These are phyloP conservation scores for Trichocomaceae sp. DNA, from an alignment of 2,329 filamentous ascomycete species.

Conservation along the genomic window DNA sequence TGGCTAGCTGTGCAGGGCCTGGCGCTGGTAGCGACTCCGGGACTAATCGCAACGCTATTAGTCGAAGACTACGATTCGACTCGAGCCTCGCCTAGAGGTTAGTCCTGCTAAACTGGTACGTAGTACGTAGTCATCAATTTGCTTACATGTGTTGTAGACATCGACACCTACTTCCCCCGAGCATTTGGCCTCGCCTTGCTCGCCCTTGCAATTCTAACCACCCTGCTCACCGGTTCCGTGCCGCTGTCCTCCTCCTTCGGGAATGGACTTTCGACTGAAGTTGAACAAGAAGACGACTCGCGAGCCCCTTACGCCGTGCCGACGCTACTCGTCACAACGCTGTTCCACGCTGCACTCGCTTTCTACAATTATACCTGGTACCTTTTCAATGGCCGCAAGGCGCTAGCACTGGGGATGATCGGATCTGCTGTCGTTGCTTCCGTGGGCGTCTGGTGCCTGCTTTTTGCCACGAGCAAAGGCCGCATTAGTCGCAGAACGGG, in stretches of 20 bases:
- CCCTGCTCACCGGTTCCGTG: constrained; percentile 64
- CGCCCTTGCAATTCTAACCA: constrained; percentile 55
- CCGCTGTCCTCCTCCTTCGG: constrained; percentile 52
- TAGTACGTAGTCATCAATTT: too few relatives aligned
- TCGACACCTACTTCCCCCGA: constrained; percentile 69
- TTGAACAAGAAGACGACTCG: constrained; percentile 37
- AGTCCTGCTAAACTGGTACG: constrained; percentile 14
- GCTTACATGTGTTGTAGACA: constrained; percentile 35
- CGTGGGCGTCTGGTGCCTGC: constrained; percentile 58
- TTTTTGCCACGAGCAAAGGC: constrained; percentile 53
- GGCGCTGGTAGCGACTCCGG: constrained; percentile 54
- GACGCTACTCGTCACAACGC: constrained; percentile 57
- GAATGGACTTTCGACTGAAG: constrained; percentile 34
- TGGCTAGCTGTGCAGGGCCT: constrained; percentile 43
- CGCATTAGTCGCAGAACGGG: constrained; percentile 57
- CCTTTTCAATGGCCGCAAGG: constrained; percentile 48
- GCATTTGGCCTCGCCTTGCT: constrained; percentile 63
- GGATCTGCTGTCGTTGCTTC: constrained; percentile 53
- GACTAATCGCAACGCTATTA: constrained; percentile 55
- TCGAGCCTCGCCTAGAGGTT: constrained; percentile 47
- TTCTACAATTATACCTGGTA: constrained; percentile 65
- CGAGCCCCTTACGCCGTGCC: constrained; percentile 60
- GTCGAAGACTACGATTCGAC: constrained; percentile 46
- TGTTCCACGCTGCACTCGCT: constrained; percentile 58
- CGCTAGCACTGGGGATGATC: constrained; percentile 55